A percentile compares a stretch with the other conserved stretches of the same genome.
Evolutionary conservation across 306 rosid species (phyloP).

Genomic region (Rubus idaeus): DNA sequence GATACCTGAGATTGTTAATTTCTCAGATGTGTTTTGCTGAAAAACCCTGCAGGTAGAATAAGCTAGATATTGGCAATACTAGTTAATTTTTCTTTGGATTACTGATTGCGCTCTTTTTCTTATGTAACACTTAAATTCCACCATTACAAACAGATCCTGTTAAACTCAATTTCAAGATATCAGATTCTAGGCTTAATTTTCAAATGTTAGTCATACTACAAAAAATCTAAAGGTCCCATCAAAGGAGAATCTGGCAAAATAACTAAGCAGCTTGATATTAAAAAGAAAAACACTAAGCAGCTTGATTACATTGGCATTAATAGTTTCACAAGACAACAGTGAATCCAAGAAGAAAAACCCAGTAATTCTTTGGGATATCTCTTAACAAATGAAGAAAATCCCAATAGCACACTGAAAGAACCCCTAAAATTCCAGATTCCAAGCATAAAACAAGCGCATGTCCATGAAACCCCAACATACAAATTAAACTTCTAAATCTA

Average conservation of each 20-base stretch:
- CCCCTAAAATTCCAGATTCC: slow-evolving; percentile 35
- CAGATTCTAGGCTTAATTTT: slow-evolving; percentile 21
- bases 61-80: slow-evolving; percentile 15
- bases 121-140: slow-evolving; percentile 17
- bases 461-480: slow-evolving; percentile 30
- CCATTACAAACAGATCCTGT: slow-evolving; percentile 10
- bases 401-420: slow-evolving; percentile 25
- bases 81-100: neutral
- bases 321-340: slow-evolving; percentile 25
- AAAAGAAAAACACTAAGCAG: slow-evolving; percentile 15
- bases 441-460: slow-evolving; percentile 33
- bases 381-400: slow-evolving; percentile 18
- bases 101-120: slow-evolving; percentile 16
- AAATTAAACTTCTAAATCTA: slow-evolving; percentile 38
- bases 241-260: neutral
- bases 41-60: neutral
- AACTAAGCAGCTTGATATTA: neutral
- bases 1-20: slow-evolving; percentile 9
- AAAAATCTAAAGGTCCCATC: neutral
- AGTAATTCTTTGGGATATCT: neutral
- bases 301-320: slow-evolving; percentile 26
- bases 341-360: slow-evolving; percentile 31
- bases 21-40: slow-evolving; percentile 15
- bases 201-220: slow-evolving; percentile 12
- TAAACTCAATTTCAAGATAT: slow-evolving; percentile 18